Conservation (phyloP, 441 rosid genomes). For the Jatropha podagrica region DNA sequence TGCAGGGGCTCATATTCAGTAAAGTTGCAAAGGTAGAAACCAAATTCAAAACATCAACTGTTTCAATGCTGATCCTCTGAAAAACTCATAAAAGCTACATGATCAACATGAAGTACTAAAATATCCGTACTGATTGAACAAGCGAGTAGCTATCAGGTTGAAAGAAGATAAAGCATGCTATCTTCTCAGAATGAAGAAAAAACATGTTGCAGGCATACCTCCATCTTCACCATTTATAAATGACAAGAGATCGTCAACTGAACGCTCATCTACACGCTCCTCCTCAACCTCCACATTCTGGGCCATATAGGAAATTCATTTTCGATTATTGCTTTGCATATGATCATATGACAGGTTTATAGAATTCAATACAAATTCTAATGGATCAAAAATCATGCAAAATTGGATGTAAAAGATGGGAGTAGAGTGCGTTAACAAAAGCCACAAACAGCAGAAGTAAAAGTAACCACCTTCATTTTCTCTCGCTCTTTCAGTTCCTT, state of each 20-base stretch:
- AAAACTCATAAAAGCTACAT: background rate
- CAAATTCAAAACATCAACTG: background rate
- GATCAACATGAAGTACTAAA: background rate
- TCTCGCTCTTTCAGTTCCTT: conserved; percentile 60
- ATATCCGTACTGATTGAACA: conserved; percentile 3
- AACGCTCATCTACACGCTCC: conserved; percentile 79
- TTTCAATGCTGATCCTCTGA: background rate
- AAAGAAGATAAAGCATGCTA: background rate
- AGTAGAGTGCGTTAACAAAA: background rate
- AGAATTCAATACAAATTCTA: conserved; percentile 1
- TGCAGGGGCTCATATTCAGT: conserved; percentile 33
- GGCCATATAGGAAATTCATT: background rate
- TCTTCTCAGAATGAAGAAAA: conserved; percentile 5
- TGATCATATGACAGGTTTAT: background rate
- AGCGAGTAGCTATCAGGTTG: conserved; percentile 10
- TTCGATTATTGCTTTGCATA: background rate
- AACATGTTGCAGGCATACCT: conserved; percentile 38
- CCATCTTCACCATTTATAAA: conserved; percentile 73
- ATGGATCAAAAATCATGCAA: background rate
- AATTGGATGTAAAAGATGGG: background rate
- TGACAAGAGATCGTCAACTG: conserved; percentile 87
- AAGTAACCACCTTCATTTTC: conserved; percentile 46
- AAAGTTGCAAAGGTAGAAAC: background rate
- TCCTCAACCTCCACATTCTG: conserved; percentile 77
- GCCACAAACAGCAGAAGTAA: conserved; percentile 2